Base-by-base conservation (phyloP, 2,329 filamentous ascomycete genomes). In the Talaromyces sp. region DNA sequence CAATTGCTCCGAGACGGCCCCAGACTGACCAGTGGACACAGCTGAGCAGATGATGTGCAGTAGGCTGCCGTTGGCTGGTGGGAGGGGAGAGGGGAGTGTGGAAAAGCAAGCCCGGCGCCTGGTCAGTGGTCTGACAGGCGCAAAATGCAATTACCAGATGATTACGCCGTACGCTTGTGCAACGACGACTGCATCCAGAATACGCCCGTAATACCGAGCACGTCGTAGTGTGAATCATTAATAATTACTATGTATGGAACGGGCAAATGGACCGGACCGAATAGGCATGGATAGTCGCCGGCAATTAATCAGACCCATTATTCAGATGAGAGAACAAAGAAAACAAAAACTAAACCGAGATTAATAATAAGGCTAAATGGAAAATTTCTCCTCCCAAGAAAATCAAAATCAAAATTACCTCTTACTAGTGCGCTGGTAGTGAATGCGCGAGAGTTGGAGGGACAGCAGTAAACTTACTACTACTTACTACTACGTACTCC, bases 31-130 rank as follows among this genome's bases (percentile, higher is more conserved):
- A 51, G 46, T 43, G 41, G 17, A 6, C 41, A 43, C 43, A 52
- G 49, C 49, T 52, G 49, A 29, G 49, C 27, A 60, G 61, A 71
- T 70, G 69, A 70, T 70, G 62, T 70, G 68, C 68, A 70, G 66
- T 59, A 58, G 53, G 52, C 50, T 65, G 64, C 13, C 46, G n/a
- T 11, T 13, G 31, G 31, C 10, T 11, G 31, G 31, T 13, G 32
- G 32, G 10, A 13, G 31, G 31, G 35, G 32, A 4, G 14, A 27
- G 38, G 35, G 57, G 64, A 65, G 64, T 63, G 64, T 65, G 62
- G 63, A 63, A 63, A 64, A 55, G 59, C 46, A 55, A 55, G 29
- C 43, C 43, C 35, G 50, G 41, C 41, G 50, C 53, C 56, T 50
- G 52, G 50, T 13, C 38, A 52, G 49, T 52, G 49, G 49, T n/a